A percentile compares a stretch with the other conserved stretches of the same genome.
Conservation (phyloP, 1,284 basidiomycete genomes). For the Sanguinoderma infundibulare region DNA sequence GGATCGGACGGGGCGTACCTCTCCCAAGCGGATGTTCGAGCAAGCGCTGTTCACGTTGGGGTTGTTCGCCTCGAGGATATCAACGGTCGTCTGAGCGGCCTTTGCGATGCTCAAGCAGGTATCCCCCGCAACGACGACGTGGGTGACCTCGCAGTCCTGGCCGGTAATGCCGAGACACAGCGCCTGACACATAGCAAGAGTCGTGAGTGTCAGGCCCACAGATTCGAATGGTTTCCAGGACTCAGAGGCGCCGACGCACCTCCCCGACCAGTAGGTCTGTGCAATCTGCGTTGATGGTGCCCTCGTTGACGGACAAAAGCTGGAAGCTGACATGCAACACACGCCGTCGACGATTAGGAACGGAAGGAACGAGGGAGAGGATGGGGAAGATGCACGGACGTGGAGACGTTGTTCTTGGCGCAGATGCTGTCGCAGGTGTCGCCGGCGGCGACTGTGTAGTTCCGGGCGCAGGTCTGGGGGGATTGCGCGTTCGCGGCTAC, state of each 20-base stretch:
- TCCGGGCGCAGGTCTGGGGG: constrained; percentile 55
- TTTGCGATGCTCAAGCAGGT: constrained; percentile 44
- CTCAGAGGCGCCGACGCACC: constrained; percentile 7
- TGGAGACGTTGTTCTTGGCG: constrained; percentile 61
- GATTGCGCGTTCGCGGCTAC: constrained; percentile 32
- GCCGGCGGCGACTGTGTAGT: constrained; percentile 57
- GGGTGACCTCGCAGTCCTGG: constrained; percentile 20
- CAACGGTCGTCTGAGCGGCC: constrained; percentile 40
- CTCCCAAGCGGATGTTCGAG: constrained; percentile 39
- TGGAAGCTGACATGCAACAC: constrained; percentile 55
- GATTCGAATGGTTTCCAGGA: background rate
- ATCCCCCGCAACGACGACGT: constrained; percentile 42
- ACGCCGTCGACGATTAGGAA: constrained; percentile 36
- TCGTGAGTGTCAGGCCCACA: too few species aligned
- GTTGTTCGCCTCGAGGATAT: constrained; percentile 55
- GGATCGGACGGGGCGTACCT: background rate
- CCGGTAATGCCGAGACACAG: constrained; percentile 24
- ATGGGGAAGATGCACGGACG: constrained; percentile 49
- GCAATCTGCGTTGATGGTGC: constrained; percentile 53
- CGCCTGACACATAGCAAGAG: background rate
- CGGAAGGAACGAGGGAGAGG: background rate
- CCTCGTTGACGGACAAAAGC: constrained; percentile 59
- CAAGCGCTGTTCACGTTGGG: constrained; percentile 54
- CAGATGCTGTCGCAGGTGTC: constrained; percentile 75
- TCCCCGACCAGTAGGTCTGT: constrained; percentile 54